Percentiles rank a stretch among this genome's conserved stretches.
phyloP scores from a whole-genome alignment of 225 moss, liverwort and hornwort genomes.

The Pseudisothecium myosuroides region DNA sequence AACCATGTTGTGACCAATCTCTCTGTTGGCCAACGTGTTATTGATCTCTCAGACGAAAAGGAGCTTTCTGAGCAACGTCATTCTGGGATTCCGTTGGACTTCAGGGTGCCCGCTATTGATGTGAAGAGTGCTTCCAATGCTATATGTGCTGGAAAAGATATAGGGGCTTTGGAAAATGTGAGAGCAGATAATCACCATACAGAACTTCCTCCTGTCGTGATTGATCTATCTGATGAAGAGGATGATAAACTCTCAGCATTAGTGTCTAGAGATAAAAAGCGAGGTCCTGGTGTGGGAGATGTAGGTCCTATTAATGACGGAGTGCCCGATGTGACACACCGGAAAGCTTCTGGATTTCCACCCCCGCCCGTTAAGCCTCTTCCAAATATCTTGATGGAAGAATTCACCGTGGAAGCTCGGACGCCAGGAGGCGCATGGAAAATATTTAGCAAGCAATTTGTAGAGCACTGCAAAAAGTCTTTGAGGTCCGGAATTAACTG shows the following conservation, averaged over 20 bases:
- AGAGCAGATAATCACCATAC: neutral
- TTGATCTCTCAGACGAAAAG: constrained; percentile 10
- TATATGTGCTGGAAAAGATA: neutral
- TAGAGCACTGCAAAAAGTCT: constrained; percentile 43
- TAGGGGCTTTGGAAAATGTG: neutral
- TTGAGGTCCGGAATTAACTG: constrained; percentile 27
- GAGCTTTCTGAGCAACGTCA: neutral
- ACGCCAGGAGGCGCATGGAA: constrained; percentile 63
- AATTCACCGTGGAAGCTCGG: constrained; percentile 63
- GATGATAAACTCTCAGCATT: constrained; percentile 15
- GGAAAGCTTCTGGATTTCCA: neutral
- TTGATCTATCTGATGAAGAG: constrained; percentile 40
- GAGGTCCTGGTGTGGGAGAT: constrained; percentile 4
- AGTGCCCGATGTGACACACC: neutral
- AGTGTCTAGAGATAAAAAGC: neutral
- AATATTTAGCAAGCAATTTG: constrained; percentile 56
- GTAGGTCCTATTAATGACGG: neutral
- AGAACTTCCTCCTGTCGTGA: constrained; percentile 12
- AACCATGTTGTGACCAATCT: neutral
- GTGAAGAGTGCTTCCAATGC: neutral
- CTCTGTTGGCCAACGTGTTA: constrained; percentile 2
- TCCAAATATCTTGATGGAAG: constrained; percentile 57
- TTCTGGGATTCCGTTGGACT: constrained; percentile 4
- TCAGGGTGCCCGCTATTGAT: neutral
- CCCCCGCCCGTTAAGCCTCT: constrained; percentile 20